Percentiles rank a stretch among this genome's conserved stretches.
Conservation (phyloP, 805 yeast genomes). For the Myxozyma sirexii region DNA sequence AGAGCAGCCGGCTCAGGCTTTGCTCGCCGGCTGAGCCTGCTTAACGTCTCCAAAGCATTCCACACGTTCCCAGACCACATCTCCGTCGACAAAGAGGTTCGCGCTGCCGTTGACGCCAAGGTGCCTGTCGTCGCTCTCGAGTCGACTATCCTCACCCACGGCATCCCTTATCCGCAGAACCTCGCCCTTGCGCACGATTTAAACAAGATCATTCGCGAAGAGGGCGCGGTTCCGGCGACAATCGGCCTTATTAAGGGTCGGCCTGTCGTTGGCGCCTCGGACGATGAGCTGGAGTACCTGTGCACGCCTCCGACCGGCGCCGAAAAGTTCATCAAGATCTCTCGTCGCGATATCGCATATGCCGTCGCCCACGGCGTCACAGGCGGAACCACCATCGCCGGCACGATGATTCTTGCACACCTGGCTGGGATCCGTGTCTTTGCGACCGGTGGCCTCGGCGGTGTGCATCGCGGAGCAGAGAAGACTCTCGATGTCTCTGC, state of each 20-base stretch:
- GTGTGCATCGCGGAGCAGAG: constrained; percentile 82
- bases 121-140: constrained; percentile 81
- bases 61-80: constrained; percentile 17
- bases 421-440: constrained; percentile 78
- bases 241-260: constrained; percentile 73
- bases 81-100: constrained; percentile 51
- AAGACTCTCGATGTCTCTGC: constrained; percentile 80
- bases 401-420: constrained; percentile 80
- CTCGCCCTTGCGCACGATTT: constrained; percentile 70
- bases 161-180: constrained; percentile 80
- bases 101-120: constrained; percentile 59
- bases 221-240: constrained; percentile 83
- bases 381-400: constrained; percentile 91
- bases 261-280: constrained; percentile 68
- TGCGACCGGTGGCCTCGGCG: constrained; percentile 94
- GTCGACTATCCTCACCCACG: constrained; percentile 87
- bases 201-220: constrained; percentile 59
- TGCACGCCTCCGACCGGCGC: constrained; percentile 22
- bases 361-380: constrained; percentile 48
- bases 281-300: constrained; percentile 49
- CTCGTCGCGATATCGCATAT: constrained; percentile 74
- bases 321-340: constrained; percentile 54
- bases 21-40: neutral
- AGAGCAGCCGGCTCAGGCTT: neutral
- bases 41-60: neutral